Evolutionary conservation across 768 basidiomycete genomes (phyloP), one percentile per base, ranked within the genome.

Genomic region (Vararia minispora): DNA sequence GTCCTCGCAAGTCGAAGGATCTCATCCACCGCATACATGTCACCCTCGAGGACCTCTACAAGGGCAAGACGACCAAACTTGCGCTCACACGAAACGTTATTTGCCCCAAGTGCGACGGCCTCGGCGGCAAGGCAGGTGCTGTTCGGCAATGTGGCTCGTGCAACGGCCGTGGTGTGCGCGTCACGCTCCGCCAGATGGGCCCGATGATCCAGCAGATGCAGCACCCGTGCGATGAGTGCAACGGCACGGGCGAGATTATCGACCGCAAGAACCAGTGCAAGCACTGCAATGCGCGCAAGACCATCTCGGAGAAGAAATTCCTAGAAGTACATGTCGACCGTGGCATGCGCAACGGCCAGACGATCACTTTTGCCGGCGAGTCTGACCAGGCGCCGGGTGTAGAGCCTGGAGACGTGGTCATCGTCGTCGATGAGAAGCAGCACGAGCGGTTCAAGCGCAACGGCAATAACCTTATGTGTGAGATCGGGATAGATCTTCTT

Each of bases 201-300:
- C 95, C 95, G 4, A 99, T 99, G 95, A 88, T 99, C 51, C 95
- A 99, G 62, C 94, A 99, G 63, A 87, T 98, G 50, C 95, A 98
- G 58, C 86, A 89, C 38, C 71, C 78, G 31, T 99, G 95, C 66
- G 78, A 82, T 56, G 95, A 97, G 12, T 99, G 95, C 59, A 74
- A 69, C 35, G 95, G 88, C 12, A 74, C 78, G n/a, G 95, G 95
- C 48, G 94, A 99, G 61, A 69, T 91, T 51, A 95, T 99, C 68
- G 91, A 89, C 58, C 55, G 64, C 40, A 97, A 91, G 60, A 90
- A 98, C 67, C 73, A 83, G 43, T 99, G 95, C 74, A 72, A 76
- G 57, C 66, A 65, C 24, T 99, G 95, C 72, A 86, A 85, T 59
- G 95, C 89, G 48, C 95, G 94, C 72, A 99, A 98, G 69, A 80